Evolutionary conservation across 2,329 filamentous ascomycete species (phyloP), one percentile per base, ranked within the genome.

Genomic region (Endoconidiophora laricicola): DNA sequence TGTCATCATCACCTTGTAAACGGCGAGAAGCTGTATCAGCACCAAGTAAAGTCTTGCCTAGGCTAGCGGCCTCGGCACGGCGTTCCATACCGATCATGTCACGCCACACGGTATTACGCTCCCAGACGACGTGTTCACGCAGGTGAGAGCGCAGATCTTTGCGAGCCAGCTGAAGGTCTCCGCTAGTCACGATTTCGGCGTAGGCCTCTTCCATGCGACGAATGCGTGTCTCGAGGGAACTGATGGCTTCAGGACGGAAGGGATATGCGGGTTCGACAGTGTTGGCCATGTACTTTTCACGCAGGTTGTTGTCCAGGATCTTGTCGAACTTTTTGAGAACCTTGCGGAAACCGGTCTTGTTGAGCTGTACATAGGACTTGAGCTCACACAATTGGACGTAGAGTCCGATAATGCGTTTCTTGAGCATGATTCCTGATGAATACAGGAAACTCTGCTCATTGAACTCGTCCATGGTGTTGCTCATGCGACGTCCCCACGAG

Each of bases 321-420:
- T 98, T 98, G 72, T 98, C 91, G 60, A 91, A 98, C 65, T 98
- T 98, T 68, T 98, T 98, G 57, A 96, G 68, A 0, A 94, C 88
- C 66, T 98, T 98, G 60, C 81, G 78, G 66, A 98, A 98, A 10
- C 91, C 91, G 0, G 91, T 98, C 66, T 84, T 83, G 71, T 98
- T 98, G 55, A 98, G 77, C 67, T 96, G 90, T 50, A 88, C 81
- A 60, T 88, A 98, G 2, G 90, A 96, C 62, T 94, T 93, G 59
- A 98, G 76, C 64, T 95, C 91, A 66, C 90, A 95, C 16, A 96
- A 70, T 56, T 86, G 83, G 43, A 98, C 91, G 61, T 95, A 98
- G 54, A 88, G 71, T 61, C 79, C 79, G 56, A 94, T 79, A 50
- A 86, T 82, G 49, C 88, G 79, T 69, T 94, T 95, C 72, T 96